Evolutionary conservation across 352 stramenopile species (phyloP).

Genomic region (Phytopythium sindhum): DNA sequence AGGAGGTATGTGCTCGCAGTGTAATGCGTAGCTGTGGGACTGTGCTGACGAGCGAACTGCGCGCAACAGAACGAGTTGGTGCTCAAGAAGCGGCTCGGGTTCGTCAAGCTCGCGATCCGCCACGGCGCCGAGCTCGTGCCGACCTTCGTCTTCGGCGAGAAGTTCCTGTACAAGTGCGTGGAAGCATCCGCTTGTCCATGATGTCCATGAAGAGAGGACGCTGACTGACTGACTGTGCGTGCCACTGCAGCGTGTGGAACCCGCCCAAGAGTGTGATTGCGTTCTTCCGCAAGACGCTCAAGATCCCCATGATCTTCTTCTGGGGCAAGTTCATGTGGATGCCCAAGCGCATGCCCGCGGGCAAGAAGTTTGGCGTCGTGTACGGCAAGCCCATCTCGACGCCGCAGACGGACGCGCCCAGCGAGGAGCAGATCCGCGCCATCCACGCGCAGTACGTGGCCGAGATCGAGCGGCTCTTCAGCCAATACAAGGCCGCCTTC

Average conservation of each 20-base stretch:
- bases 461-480: slow-evolving; percentile 61
- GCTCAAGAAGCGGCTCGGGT: slow-evolving; percentile 76
- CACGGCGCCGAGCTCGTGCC: slow-evolving; percentile 74
- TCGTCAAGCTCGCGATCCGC: slow-evolving; percentile 78
- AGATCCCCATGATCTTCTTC: slow-evolving; percentile 77
- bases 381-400: slow-evolving; percentile 70
- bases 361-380: slow-evolving; percentile 69
- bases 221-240: slow-evolving; percentile 1
- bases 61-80: slow-evolving; percentile 48
- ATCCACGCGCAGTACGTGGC: slow-evolving; percentile 59
- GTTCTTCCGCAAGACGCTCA: slow-evolving; percentile 65
- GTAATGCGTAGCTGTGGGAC: too few relatives aligned
- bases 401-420: slow-evolving; percentile 49
- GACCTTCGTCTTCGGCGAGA: slow-evolving; percentile 77
- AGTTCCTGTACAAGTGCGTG: slow-evolving; percentile 71
- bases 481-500: slow-evolving; percentile 66
- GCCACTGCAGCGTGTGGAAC: slow-evolving; percentile 54
- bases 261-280: slow-evolving; percentile 52
- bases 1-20: slow-evolving; percentile 23
- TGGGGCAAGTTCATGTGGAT: slow-evolving; percentile 82
- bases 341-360: slow-evolving; percentile 48
- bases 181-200: neutral
- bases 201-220: neutral
- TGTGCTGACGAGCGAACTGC: neutral
- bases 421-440: slow-evolving; percentile 46